A percentile compares a stretch with the other conserved stretches of the same genome.
Evolutionary conservation across 371 early-diverging fungal genomes (phyloP).

Genomic region (Synchytrium microbalum): DNA sequence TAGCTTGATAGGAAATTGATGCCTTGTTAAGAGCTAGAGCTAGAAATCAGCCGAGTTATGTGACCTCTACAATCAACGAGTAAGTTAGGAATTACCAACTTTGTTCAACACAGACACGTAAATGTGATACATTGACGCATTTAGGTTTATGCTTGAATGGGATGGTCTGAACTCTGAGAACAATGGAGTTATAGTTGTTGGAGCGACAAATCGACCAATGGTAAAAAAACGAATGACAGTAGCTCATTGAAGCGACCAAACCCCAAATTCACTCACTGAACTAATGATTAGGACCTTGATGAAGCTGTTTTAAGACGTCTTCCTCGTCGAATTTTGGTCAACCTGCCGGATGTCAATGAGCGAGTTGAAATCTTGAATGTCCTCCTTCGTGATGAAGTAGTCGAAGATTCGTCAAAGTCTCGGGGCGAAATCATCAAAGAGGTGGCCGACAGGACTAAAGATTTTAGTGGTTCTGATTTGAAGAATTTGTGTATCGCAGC

Average conservation of each 20-base stretch:
- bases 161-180: constrained; percentile 32
- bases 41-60: constrained; percentile 11
- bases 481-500: constrained; percentile 91
- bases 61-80: too few relatives aligned
- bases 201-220: constrained; percentile 98
- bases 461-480: constrained; percentile 88
- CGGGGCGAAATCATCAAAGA: constrained; percentile 4
- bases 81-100: too few relatives aligned
- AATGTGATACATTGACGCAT: too few relatives aligned
- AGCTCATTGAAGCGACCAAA: too few relatives aligned
- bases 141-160: constrained; percentile 6
- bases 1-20: too few relatives aligned
- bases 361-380: constrained; percentile 71
- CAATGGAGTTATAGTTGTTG: constrained; percentile 78
- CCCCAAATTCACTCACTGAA: too few relatives aligned
- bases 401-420: constrained; percentile 7
- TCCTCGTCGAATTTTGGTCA: constrained; percentile 85
- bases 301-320: constrained; percentile 90
- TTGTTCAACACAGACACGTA: too few relatives aligned
- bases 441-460: constrained; percentile 51
- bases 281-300: constrained; percentile 95
- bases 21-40: constrained; percentile 54
- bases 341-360: constrained; percentile 72
- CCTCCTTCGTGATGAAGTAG: constrained; percentile 60
- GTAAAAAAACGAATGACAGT: too few relatives aligned